Evolutionary conservation across 1,284 basidiomycete species (phyloP).

Genomic region (Polyporus tsugae): DNA sequence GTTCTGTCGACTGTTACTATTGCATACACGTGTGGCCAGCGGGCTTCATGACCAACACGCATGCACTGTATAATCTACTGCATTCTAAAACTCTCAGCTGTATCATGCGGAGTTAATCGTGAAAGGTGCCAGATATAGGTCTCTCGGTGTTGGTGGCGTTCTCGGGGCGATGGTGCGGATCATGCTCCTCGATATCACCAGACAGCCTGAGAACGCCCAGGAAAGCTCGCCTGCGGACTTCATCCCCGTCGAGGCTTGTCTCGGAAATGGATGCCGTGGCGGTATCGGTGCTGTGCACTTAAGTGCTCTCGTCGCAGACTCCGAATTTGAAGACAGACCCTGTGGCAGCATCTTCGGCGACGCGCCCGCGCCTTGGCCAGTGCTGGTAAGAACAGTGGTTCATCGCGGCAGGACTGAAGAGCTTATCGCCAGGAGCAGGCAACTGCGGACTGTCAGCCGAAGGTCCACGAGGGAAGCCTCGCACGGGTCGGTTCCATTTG

Average conservation of each 20-base stretch:
- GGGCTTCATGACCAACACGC: conserved; percentile 29
- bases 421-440: neutral
- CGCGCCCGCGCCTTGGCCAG: neutral
- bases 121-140: neutral
- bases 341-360: neutral
- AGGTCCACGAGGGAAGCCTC: too few species aligned
- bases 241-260: neutral
- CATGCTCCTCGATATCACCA: neutral
- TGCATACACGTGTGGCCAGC: conserved; percentile 29
- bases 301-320: neutral
- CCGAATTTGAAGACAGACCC: neutral
- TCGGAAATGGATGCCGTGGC: neutral
- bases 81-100: neutral
- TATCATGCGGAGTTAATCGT: neutral
- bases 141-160: neutral
- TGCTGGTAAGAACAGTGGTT: neutral
- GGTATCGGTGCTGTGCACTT: neutral
- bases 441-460: neutral
- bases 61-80: conserved; percentile 27
- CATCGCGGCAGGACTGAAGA: neutral
- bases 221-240: neutral
- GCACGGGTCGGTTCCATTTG: too few species aligned
- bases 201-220: neutral
- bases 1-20: conserved; percentile 18
- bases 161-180: neutral